Percentiles rank a stretch among this genome's conserved stretches.
These are phyloP conservation scores for Phytopythium litorale DNA, from an alignment of 352 stramenopile species.

Conservation along the genomic window DNA sequence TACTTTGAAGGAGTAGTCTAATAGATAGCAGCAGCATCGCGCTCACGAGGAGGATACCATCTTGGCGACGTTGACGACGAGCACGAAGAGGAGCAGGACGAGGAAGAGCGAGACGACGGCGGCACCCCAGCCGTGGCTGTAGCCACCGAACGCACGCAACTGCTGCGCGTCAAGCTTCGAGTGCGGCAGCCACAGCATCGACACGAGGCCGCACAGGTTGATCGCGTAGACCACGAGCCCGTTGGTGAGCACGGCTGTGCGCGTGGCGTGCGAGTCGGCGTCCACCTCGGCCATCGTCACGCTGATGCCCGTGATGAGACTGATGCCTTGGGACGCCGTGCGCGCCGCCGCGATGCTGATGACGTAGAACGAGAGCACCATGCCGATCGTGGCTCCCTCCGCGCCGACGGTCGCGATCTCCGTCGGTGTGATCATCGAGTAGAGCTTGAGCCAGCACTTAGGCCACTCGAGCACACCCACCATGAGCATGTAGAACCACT, in stretches of 20 bases:
- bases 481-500: conserved; percentile 42
- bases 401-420: conserved; percentile 50
- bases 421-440: conserved; percentile 33
- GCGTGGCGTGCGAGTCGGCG: conserved; percentile 20
- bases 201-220: conserved; percentile 21
- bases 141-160: conserved; percentile 26
- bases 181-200: conserved; percentile 25
- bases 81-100: conserved; percentile 22
- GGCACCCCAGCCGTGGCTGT: conserved; percentile 23
- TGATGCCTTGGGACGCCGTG: conserved; percentile 24
- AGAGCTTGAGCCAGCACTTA: conserved; percentile 36
- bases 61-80: conserved; percentile 28
- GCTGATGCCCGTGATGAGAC: conserved; percentile 15
- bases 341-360: conserved; percentile 26
- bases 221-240: conserved; percentile 18
- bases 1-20: neutral
- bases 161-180: conserved; percentile 45
- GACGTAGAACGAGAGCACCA: conserved; percentile 44
- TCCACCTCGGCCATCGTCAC: conserved; percentile 17
- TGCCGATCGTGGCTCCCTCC: conserved; percentile 48
- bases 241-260: conserved; percentile 18
- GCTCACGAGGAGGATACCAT: neutral
- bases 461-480: conserved; percentile 27
- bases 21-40: neutral
- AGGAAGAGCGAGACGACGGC: conserved; percentile 25